Conservation (phyloP, 2,329 filamentous ascomycete species). For the Aquanectria penicillioides region DNA sequence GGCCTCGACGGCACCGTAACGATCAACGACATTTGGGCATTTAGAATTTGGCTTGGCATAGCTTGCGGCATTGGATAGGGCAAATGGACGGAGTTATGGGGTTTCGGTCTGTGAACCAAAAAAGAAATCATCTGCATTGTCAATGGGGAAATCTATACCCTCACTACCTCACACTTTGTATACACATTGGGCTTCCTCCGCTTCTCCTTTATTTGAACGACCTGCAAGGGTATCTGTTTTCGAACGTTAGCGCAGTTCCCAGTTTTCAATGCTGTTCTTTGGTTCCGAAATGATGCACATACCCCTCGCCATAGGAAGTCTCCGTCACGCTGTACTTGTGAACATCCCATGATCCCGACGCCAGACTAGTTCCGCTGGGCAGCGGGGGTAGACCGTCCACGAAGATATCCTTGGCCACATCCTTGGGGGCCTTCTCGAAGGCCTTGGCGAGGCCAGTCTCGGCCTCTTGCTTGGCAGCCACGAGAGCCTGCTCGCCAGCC, state of each 20-base stretch:
- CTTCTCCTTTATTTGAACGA: slow-evolving; percentile 61
- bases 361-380: slow-evolving; percentile 74
- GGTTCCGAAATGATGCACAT: too few relatives aligned
- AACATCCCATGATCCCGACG: slow-evolving; percentile 67
- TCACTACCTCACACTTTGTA: slow-evolving; percentile 42
- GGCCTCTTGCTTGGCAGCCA: slow-evolving; percentile 79
- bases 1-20: slow-evolving; percentile 6
- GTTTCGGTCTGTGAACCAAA: slow-evolving; percentile 20
- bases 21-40: slow-evolving; percentile 7
- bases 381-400: slow-evolving; percentile 86
- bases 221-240: slow-evolving; percentile 71
- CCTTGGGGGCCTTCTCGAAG: slow-evolving; percentile 67
- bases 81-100: slow-evolving; percentile 16
- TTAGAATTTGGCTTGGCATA: slow-evolving; percentile 18
- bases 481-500: slow-evolving; percentile 70
- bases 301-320: slow-evolving; percentile 77
- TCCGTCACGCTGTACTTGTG: slow-evolving; percentile 75
- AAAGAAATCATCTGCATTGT: slow-evolving; percentile 42
- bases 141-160: slow-evolving; percentile 44
- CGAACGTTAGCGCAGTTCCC: slow-evolving; percentile 31
- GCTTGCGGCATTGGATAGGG: slow-evolving; percentile 11
- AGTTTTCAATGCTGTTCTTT: neutral
- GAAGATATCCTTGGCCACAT: slow-evolving; percentile 73
- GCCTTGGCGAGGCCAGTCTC: slow-evolving; percentile 77
- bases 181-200: slow-evolving; percentile 40